phyloP scores from a whole-genome alignment of 768 basidiomycete species.

The Mycena belliarum region DNA sequence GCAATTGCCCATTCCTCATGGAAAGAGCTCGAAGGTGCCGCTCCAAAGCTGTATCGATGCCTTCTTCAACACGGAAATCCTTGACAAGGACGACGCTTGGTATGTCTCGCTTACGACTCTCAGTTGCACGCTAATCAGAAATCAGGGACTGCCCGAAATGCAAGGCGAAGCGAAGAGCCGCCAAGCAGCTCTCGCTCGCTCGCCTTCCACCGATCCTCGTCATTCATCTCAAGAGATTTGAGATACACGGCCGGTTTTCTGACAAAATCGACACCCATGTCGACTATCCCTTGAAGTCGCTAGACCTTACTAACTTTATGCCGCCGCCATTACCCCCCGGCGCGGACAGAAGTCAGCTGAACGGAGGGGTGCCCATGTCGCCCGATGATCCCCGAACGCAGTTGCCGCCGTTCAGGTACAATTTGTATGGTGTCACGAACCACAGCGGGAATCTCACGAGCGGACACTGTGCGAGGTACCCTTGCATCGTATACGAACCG shows the following conservation, averaged over 20 bases:
- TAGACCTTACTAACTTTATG: slow-evolving; percentile 79
- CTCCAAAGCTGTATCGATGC: slow-evolving; percentile 84
- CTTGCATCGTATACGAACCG: too few relatives aligned
- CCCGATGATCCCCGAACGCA: slow-evolving; percentile 78
- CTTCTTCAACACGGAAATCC: slow-evolving; percentile 86
- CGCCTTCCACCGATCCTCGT: slow-evolving; percentile 91
- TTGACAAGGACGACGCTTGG: slow-evolving; percentile 96
- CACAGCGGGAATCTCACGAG: slow-evolving; percentile 93
- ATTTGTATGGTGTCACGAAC: slow-evolving; percentile 94
- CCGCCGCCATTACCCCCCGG: slow-evolving; percentile 76
- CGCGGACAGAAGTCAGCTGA: slow-evolving; percentile 50
- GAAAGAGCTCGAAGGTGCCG: slow-evolving; percentile 60
- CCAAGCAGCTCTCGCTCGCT: slow-evolving; percentile 86
- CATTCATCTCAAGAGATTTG: slow-evolving; percentile 92
- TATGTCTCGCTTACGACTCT: slow-evolving; percentile 35
- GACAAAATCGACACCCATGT: slow-evolving; percentile 97
- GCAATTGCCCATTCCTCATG: slow-evolving; percentile 81
- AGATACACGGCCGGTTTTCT: slow-evolving; percentile 86
- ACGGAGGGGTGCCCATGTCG: slow-evolving; percentile 42
- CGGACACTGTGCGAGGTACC: slow-evolving; percentile 97
- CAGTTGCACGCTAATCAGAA: background rate
- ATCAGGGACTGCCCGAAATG: slow-evolving; percentile 92
- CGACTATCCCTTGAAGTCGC: slow-evolving; percentile 73
- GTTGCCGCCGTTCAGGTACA: slow-evolving; percentile 88
- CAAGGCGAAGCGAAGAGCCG: slow-evolving; percentile 83